Conservation (phyloP, 2,329 filamentous ascomycete genomes). For the Aspergillus calidoustus region DNA sequence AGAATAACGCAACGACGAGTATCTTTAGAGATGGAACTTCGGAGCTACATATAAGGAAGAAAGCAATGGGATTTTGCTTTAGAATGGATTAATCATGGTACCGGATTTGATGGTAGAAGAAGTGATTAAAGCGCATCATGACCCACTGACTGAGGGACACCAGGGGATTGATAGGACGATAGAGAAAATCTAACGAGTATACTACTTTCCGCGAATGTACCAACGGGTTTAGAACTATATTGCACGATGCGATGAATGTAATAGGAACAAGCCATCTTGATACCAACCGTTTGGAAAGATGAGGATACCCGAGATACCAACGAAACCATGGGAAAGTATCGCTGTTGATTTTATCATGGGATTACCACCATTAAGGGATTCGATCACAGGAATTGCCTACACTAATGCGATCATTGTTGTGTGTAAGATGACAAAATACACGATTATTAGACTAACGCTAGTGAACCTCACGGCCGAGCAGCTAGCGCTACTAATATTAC, state of each 20-base stretch:
- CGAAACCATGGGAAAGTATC: constrained; percentile 1
- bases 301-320: not conserved
- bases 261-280: not conserved
- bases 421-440: constrained; percentile 4
- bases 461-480: not conserved
- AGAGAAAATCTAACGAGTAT: not conserved
- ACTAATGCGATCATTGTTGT: not conserved
- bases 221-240: constrained; percentile 7
- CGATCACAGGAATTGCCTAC: not conserved
- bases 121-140: constrained; percentile 1
- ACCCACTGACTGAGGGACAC: not conserved
- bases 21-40: not conserved
- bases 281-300: constrained; percentile 3
- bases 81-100: not conserved
- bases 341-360: not conserved
- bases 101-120: not conserved
- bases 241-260: not conserved
- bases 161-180: not conserved
- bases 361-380: not conserved
- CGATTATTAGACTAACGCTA: not conserved
- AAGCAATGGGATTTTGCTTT: not conserved
- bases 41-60: not conserved
- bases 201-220: constrained; percentile 9
- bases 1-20: not conserved
- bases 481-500: too few relatives aligned